Conservation (phyloP, 2,329 filamentous ascomycete species). For the Microcera coccophila region DNA sequence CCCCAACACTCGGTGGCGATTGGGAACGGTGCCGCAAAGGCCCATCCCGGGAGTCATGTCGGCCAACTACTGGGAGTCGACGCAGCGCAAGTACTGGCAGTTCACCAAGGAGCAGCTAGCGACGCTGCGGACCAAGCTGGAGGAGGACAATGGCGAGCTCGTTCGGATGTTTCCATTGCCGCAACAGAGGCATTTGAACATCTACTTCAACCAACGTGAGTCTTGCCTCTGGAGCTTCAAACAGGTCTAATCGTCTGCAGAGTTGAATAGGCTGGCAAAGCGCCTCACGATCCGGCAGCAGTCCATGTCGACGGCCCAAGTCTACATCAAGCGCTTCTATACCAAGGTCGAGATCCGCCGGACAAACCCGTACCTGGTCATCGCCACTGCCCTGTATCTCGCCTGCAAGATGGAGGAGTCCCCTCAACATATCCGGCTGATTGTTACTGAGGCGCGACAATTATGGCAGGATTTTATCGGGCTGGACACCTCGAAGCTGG, state of each 20-base stretch:
- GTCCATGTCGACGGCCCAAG: constrained; percentile 86
- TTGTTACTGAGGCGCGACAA: constrained; percentile 79
- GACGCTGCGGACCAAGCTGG: constrained; percentile 69
- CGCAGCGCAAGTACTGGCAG: constrained; percentile 85
- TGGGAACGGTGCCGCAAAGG: constrained; percentile 10
- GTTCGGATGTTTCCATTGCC: constrained; percentile 79
- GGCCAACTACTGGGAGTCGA: constrained; percentile 95
- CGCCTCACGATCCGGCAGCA: constrained; percentile 84
- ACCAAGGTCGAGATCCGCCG: constrained; percentile 83
- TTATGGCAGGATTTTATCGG: constrained; percentile 78
- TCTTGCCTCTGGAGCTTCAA: not conserved
- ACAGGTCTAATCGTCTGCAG: constrained; percentile 38
- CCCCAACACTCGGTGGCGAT: no score
- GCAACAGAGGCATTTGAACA: constrained; percentile 75
- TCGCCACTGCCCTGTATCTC: constrained; percentile 90
- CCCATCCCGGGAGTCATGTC: constrained; percentile 58
- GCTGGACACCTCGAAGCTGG: constrained; percentile 76
- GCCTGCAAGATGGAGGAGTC: constrained; percentile 98
- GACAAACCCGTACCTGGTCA: constrained; percentile 88
- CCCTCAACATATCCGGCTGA: constrained; percentile 89
- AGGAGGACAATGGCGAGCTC: constrained; percentile 69
- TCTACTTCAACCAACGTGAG: constrained; percentile 88
- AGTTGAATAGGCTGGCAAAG: constrained; percentile 78
- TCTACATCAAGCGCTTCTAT: constrained; percentile 95
- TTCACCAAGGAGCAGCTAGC: constrained; percentile 80